Base-by-base conservation (phyloP, 2,329 filamentous ascomycete species). In the Knoxdaviesia capensis region DNA sequence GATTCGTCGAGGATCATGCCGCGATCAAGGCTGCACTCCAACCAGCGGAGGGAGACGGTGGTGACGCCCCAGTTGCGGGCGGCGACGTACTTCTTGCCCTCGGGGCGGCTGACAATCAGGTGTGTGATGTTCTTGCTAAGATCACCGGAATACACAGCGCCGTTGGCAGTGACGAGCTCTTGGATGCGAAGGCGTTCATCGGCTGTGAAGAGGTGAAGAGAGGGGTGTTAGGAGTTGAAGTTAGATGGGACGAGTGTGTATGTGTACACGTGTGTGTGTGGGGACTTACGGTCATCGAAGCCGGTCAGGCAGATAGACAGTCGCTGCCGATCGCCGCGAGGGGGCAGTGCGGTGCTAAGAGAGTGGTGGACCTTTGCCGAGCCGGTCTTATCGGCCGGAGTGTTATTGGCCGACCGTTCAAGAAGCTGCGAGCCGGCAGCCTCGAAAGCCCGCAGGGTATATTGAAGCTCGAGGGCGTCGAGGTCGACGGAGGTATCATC, bases 1-100 rank as follows among this genome's bases (percentile, higher is more conserved):
- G 65, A 60, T 56, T 96, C 90, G 43, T 94, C 83, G 20, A 98
- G 63, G 20, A 87, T 80, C 85, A 98, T 90, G 44, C 86, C 85
- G 47, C 90, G 72, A 48, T 80, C 71, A 45, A 90, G 59, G 52
- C 82, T 88, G 53, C 94, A 82, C 41, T 77, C 64, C 34, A 96
- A 70, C 90, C 90, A 98, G 53, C 86, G 78, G 33, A 82, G 57
- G 1, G 80, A 77, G 29, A 98, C 85, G 29, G 86, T 74, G 41
- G 74, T 74, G 49, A 94, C 73, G 38, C 70, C 68, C 87, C 90
- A 98, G 50, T 69, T 69, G 49, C 73, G 76, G n/a, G 88, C 90
- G 43, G 85, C 85, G 43, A 74, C 73, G 56, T 93, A 98, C 58
- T 98, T 98, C 46, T 85, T 82, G 28, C 90, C 88, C 48, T 82